These are phyloP conservation scores for Monosporozyma yasuniensis DNA, from an alignment of 805 yeast species.

Conservation along the genomic window DNA sequence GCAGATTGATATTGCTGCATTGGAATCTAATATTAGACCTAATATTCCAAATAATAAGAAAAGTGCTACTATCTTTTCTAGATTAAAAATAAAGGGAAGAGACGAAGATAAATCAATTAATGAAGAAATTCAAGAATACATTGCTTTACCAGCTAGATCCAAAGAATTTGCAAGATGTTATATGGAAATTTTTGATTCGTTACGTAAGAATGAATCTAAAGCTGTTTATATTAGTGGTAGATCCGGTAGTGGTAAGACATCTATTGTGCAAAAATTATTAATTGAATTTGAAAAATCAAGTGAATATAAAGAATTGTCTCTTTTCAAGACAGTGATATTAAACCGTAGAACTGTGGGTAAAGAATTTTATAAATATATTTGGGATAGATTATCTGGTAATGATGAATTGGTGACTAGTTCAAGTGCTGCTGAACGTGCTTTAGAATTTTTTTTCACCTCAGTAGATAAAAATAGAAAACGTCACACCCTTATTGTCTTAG, in stretches of 20 bases:
- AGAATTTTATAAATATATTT: constrained; percentile 68
- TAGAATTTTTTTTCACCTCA: constrained; percentile 60
- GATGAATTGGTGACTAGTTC: constrained; percentile 38
- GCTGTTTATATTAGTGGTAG: constrained; percentile 89
- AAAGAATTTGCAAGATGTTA: constrained; percentile 65
- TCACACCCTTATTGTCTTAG: constrained; percentile 63
- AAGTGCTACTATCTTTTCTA: constrained; percentile 24
- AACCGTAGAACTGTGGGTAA: constrained; percentile 77
- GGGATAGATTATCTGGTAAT: constrained; percentile 61
- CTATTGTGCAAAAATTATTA: constrained; percentile 78
- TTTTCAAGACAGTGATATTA: constrained; percentile 70
- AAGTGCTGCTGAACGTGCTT: constrained; percentile 49
- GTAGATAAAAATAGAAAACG: constrained; percentile 27
- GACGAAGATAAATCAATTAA: constrained; percentile 1
- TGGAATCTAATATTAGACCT: constrained; percentile 26
- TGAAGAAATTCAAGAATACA: constrained; percentile 28
- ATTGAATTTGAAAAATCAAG: constrained; percentile 46
- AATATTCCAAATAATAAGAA: constrained; percentile 19
- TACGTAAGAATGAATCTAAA: constrained; percentile 63
- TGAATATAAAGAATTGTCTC: constrained; percentile 31
- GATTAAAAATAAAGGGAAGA: constrained; percentile 11
- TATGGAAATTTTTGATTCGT: constrained; percentile 57
- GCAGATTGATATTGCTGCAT: constrained; percentile 8
- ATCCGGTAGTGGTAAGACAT: constrained; percentile 95
- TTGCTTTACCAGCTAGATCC: constrained; percentile 67